These are phyloP conservation scores for Taphrina deformans DNA, from an alignment of 1,139 yeast genomes.

Conservation along the genomic window DNA sequence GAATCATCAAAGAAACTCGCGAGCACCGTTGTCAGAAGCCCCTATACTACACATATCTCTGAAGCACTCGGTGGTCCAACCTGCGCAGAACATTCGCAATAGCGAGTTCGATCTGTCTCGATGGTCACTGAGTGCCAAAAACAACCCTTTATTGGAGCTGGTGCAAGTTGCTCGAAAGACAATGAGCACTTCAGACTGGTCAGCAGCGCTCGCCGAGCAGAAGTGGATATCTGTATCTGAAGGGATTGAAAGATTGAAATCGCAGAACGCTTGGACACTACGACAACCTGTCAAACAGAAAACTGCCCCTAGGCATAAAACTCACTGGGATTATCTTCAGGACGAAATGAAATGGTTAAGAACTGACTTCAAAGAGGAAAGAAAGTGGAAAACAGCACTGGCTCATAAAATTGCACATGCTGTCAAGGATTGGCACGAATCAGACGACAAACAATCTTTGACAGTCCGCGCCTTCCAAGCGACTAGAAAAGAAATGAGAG, in stretches of 20 bases:
- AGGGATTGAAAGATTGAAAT: constrained; percentile 84
- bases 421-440: constrained; percentile 35
- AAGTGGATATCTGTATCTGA: constrained; percentile 89
- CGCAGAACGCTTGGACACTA: constrained; percentile 87
- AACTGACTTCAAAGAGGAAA: constrained; percentile 69
- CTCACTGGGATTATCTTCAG: constrained; percentile 74
- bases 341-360: constrained; percentile 86
- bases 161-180: constrained; percentile 85
- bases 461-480: not conserved
- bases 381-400: constrained; percentile 41
- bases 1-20: not conserved
- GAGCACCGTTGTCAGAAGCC: not conserved
- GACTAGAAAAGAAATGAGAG: not conserved
- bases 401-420: constrained; percentile 34
- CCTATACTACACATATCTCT: not conserved
- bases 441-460: constrained; percentile 12
- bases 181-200: constrained; percentile 78
- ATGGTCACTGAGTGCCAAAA: constrained; percentile 79
- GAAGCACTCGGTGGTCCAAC: constrained; percentile 7
- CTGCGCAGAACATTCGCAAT: not conserved
- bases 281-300: constrained; percentile 73
- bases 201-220: constrained; percentile 85
- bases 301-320: constrained; percentile 62
- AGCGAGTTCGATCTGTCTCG: constrained; percentile 65
- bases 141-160: constrained; percentile 76